These are phyloP conservation scores for Eucalyptus curtisii DNA, from an alignment of 345 rosid species.

Conservation along the genomic window DNA sequence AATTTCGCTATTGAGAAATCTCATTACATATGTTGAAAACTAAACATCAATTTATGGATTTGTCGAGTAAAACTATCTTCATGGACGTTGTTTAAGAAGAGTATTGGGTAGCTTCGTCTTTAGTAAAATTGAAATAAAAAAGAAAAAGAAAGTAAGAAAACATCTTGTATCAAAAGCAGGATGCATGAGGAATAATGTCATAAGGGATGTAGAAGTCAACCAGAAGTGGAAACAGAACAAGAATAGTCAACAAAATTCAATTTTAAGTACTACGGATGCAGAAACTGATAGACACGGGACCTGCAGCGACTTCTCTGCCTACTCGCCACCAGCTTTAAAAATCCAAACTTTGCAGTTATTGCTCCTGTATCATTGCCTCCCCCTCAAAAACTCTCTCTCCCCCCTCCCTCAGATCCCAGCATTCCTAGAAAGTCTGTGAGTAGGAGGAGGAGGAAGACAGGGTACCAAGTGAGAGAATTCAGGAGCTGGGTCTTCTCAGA, in stretches of 20 bases:
- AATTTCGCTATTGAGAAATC: not conserved
- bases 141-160: too few species aligned
- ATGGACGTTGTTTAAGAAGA: rapidly evolving
- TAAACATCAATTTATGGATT: not conserved
- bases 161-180: not conserved
- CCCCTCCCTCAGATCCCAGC: not conserved
- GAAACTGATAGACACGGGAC: not conserved
- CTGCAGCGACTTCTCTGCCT: not conserved
- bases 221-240: not conserved
- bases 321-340: not conserved
- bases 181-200: too few species aligned
- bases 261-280: not conserved
- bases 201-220: too few species aligned
- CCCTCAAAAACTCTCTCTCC: not conserved
- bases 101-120: too few species aligned
- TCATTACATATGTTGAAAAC: not conserved
- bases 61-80: not conserved
- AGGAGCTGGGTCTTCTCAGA: not conserved
- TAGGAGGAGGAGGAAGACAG: not conserved
- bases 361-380: not conserved
- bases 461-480: not conserved
- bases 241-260: not conserved
- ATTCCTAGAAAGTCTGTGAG: not conserved
- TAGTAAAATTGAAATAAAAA: too few species aligned
- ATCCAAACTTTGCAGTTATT: not conserved